A percentile compares a stretch with the other conserved stretches of the same genome.
These are phyloP conservation scores for Elsinoe fawcettii DNA, from an alignment of 2,329 filamentous ascomycete species.

Conservation along the genomic window DNA sequence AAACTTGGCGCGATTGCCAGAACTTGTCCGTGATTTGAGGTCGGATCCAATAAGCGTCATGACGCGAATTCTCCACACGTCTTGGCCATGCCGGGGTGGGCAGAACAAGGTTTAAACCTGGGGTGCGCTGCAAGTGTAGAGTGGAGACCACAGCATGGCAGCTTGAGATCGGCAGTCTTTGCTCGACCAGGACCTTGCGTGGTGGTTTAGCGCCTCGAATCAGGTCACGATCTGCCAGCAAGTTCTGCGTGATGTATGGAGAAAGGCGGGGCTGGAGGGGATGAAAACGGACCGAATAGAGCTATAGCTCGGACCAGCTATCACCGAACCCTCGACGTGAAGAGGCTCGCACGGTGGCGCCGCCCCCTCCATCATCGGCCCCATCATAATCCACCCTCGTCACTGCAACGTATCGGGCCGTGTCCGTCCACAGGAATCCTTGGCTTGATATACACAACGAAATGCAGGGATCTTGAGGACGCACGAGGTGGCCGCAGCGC, in stretches of 20 bases:
- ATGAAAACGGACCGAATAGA: background rate
- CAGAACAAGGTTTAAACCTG: background rate
- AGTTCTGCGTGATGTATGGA: background rate
- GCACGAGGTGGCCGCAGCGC: background rate
- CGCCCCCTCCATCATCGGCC: slow-evolving; percentile 6
- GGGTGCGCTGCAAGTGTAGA: background rate
- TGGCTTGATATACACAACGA: background rate
- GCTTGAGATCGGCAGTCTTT: background rate
- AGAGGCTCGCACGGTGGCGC: background rate
- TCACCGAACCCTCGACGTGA: background rate
- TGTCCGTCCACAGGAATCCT: background rate
- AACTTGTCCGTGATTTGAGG: background rate
- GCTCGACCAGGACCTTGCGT: background rate
- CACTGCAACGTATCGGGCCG: background rate
- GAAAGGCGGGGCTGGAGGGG: background rate
- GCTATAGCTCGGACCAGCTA: background rate
- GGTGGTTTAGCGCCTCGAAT: background rate
- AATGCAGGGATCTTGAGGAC: background rate
- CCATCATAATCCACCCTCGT: background rate
- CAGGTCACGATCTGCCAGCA: background rate
- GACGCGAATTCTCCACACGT: slow-evolving; percentile 1
- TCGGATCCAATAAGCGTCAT: background rate
- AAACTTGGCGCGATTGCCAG: background rate
- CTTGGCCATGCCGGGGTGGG: background rate
- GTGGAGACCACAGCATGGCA: background rate